Percentiles rank a stretch among this genome's conserved stretches.
phyloP scores from a whole-genome alignment of 441 rosid genomes.

The Populus tomentosa region DNA sequence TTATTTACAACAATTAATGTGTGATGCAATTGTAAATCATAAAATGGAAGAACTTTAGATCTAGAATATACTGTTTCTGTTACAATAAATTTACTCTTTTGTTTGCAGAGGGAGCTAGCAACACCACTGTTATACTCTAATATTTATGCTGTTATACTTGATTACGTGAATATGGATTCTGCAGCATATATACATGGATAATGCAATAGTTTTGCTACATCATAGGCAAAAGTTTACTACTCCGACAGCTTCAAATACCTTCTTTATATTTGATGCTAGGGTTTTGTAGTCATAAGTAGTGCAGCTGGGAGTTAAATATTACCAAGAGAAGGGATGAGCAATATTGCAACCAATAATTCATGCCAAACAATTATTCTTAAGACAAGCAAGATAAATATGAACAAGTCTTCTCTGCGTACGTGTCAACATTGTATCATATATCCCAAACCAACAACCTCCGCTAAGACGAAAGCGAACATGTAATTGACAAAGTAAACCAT shows the following conservation, averaged over 20 bases:
- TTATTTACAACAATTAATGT: not conserved
- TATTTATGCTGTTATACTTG: not conserved
- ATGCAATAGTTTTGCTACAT: not conserved
- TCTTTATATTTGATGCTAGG: not conserved
- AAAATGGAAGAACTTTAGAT: not conserved
- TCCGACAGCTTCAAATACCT: not conserved
- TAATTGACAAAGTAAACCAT: not conserved
- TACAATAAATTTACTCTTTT: not conserved
- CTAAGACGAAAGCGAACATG: not conserved
- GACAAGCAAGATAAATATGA: not conserved
- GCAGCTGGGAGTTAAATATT: not conserved
- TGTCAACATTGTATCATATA: not conserved
- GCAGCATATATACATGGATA: not conserved
- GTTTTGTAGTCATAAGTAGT: not conserved
- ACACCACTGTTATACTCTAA: not conserved
- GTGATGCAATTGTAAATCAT: not conserved
- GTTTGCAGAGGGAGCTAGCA: not conserved
- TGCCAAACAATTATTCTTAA: not conserved
- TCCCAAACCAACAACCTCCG: not conserved
- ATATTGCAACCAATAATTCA: not conserved
- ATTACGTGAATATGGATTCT: not conserved
- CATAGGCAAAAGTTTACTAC: not conserved
- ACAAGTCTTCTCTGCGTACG: not conserved
- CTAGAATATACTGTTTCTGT: not conserved
- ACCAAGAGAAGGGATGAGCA: not conserved